Evolutionary conservation across 78 protist genomes (phyloP).

Genomic region (Parvularia atlantis): DNA sequence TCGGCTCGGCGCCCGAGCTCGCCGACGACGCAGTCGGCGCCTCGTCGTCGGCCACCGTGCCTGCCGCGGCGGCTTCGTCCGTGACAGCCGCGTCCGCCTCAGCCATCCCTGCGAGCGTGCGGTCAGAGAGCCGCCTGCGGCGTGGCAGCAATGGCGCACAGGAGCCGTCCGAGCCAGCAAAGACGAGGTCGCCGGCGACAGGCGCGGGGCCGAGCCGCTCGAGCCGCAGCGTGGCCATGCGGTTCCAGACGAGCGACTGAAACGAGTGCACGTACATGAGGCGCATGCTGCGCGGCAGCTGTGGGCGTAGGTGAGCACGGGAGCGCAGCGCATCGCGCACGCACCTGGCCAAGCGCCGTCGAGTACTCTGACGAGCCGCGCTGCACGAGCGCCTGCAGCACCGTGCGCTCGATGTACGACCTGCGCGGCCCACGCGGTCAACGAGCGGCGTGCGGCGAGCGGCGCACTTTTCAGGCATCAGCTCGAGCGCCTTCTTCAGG

Average conservation of each 20-base stretch:
- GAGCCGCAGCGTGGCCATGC: slow-evolving; percentile 12
- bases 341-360: not conserved
- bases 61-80: not conserved
- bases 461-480: not conserved
- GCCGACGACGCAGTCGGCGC: too few relatives aligned
- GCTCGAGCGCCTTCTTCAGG: not conserved
- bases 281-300: not conserved
- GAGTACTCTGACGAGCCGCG: not conserved
- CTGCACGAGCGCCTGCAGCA: slow-evolving; percentile 2
- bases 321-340: too few relatives aligned
- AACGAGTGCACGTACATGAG: slow-evolving; percentile 24
- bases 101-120: not conserved
- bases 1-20: too few relatives aligned
- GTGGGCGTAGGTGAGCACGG: not conserved
- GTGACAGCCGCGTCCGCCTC: not conserved
- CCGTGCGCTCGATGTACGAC: not conserved
- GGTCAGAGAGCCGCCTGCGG: not conserved
- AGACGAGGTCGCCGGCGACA: slow-evolving; percentile 18
- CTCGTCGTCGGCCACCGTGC: too few relatives aligned
- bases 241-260: slow-evolving; percentile 32
- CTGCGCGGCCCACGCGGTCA: too few relatives aligned
- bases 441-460: too few relatives aligned
- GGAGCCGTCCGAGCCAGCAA: not conserved
- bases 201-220: not conserved
- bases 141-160: not conserved